Evolutionary conservation across 768 basidiomycete species (phyloP).

Genomic region (Botryobasidium botryosum): DNA sequence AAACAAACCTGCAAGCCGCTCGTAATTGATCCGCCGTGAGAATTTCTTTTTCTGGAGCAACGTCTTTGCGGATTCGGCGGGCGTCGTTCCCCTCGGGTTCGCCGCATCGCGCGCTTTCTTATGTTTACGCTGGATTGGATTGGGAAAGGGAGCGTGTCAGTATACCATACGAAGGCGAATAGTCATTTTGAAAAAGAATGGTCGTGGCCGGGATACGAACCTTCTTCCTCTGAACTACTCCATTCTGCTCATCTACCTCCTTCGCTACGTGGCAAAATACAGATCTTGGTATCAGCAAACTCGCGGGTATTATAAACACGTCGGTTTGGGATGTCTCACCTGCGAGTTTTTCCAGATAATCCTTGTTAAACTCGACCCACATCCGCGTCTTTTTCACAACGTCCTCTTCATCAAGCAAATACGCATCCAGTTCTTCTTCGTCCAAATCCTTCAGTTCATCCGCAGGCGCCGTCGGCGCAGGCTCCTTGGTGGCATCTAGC

Average conservation of each 20-base stretch:
- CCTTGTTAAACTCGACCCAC: conserved; percentile 87
- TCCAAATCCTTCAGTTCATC: conserved; percentile 30
- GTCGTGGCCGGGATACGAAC: conserved; percentile 37
- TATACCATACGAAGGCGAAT: not conserved
- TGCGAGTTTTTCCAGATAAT: conserved; percentile 77
- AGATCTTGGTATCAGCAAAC: conserved; percentile 4
- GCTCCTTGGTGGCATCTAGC: too few species aligned
- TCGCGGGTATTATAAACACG: not conserved
- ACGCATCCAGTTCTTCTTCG: conserved; percentile 70
- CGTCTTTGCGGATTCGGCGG: conserved; percentile 60
- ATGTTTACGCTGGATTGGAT: conserved; percentile 62
- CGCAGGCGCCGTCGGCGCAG: conserved; percentile 6
- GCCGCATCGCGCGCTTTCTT: conserved; percentile 58
- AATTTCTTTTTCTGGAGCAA: conserved; percentile 69
- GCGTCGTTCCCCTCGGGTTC: conserved; percentile 48
- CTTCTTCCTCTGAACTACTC: conserved; percentile 42
- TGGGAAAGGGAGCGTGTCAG: conserved; percentile 17
- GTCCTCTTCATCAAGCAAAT: conserved; percentile 63
- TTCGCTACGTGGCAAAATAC: conserved; percentile 34
- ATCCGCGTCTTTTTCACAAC: conserved; percentile 75
- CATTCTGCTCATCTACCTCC: conserved; percentile 31
- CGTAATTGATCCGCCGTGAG: conserved; percentile 88
- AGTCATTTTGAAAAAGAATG: not conserved
- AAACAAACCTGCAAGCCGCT: too few species aligned
- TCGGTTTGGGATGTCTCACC: conserved; percentile 28